phyloP scores from a whole-genome alignment of 768 basidiomycete species.

The Hydnomerulius pinastri region DNA sequence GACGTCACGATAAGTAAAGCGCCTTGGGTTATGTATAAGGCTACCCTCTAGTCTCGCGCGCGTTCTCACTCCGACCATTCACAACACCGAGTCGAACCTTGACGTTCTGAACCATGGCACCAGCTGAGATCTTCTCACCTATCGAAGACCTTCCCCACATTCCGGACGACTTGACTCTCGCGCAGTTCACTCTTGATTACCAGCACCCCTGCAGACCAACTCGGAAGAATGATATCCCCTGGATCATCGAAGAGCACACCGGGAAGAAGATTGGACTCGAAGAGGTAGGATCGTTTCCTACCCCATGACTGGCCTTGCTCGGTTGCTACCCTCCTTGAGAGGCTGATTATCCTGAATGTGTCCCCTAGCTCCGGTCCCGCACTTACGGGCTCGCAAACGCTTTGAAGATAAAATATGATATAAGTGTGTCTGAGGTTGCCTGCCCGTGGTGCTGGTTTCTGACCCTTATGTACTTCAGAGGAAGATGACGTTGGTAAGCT shows the following conservation, averaged over 20 bases:
- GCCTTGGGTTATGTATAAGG: too few species aligned
- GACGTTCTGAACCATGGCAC: conserved; percentile 8
- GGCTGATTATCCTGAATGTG: background rate
- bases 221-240: conserved; percentile 19
- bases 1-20: too few species aligned
- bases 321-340: too few species aligned
- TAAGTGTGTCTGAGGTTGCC: conserved; percentile 22
- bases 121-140: conserved; percentile 9
- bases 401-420: conserved; percentile 29
- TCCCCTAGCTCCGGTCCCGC: conserved; percentile 29
- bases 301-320: too few species aligned
- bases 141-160: conserved; percentile 22
- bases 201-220: conserved; percentile 26
- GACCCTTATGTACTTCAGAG: conserved; percentile 13
- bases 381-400: conserved; percentile 33
- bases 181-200: conserved; percentile 30
- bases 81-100: too few species aligned
- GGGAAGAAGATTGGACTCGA: conserved; percentile 29
- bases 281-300: conserved; percentile 24
- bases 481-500: conserved; percentile 34
- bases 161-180: conserved; percentile 30
- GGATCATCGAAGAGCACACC: conserved; percentile 38
- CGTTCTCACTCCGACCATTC: too few species aligned
- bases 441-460: background rate
- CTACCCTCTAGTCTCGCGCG: too few species aligned